phyloP scores from a whole-genome alignment of 1,139 yeast genomes.

The Candida sp. region DNA sequence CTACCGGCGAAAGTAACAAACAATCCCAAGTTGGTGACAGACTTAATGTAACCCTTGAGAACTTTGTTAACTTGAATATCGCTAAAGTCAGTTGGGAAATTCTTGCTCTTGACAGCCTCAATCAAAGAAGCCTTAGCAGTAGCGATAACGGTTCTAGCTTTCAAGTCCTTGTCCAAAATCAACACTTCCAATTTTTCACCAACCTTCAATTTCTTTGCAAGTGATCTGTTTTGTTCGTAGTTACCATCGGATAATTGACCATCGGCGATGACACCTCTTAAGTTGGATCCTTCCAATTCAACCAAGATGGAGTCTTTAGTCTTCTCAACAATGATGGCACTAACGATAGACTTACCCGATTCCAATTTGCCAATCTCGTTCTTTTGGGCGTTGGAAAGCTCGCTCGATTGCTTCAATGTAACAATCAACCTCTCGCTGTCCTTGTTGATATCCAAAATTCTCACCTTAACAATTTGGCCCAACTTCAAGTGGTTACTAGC shows the following conservation, averaged over 20 bases:
- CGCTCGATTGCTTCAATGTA: conserved; percentile 71
- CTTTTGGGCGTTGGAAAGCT: conserved; percentile 53
- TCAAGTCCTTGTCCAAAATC: conserved; percentile 70
- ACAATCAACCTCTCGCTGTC: conserved; percentile 65
- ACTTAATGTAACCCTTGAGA: conserved; percentile 76
- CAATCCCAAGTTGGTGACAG: conserved; percentile 78
- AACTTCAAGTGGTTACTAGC: conserved; percentile 80
- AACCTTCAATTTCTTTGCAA: conserved; percentile 57
- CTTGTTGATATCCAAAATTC: conserved; percentile 61
- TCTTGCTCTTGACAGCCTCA: conserved; percentile 58
- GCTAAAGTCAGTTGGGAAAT: conserved; percentile 60
- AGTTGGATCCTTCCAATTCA: conserved; percentile 57
- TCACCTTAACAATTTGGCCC: conserved; percentile 86
- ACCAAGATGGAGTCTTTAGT: conserved; percentile 73
- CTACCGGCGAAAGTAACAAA: conserved; percentile 84
- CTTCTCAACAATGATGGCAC: conserved; percentile 74
- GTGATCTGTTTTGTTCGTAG: conserved; percentile 71
- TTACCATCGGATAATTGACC: conserved; percentile 83
- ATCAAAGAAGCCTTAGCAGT: conserved; percentile 72
- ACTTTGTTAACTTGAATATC: conserved; percentile 56
- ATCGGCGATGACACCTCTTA: conserved; percentile 73
- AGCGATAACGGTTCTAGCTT: conserved; percentile 61
- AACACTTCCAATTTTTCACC: conserved; percentile 66
- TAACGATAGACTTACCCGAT: conserved; percentile 66
- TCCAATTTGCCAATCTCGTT: conserved; percentile 50